Evolutionary conservation across 2,329 filamentous ascomycete genomes (phyloP), one percentile per base, ranked within the genome.

Genomic region (Colletotrichum sp.): DNA sequence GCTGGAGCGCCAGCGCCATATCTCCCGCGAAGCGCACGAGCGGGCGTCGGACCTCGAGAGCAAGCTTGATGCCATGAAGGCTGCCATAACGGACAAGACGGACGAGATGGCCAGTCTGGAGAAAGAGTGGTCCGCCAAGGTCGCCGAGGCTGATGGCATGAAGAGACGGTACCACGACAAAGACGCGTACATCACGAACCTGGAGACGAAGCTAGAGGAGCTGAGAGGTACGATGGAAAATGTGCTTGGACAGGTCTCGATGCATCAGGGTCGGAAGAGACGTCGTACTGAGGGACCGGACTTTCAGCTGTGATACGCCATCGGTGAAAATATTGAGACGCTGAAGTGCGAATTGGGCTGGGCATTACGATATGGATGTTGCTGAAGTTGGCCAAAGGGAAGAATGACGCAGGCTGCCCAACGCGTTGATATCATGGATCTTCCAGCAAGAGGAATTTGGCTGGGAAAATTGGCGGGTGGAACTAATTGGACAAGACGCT

Each of bases 121-220:
- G 26, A 55, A 68, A 6, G 0, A 15, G n/a, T 30, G 21, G 3
- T 21, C 63, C 15, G 67, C 32, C 1, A 70, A 32, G n/a, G 52
- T 49, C 0, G 55, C 52, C 1, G 6, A 10, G 0, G 26, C 28
- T 0, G 32, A 26, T 4, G 16, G 21, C 5, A 5, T 52, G 21
- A 4, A 66, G 24, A 66, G 5, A 10, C 34, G 34, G 1, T 44
- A 3, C 63, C 15, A 28, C 4, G 67, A 70, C 18, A 62, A 62
- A 10, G 67, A 70, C 0, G 26, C 28, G 2, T 73, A 73, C 65
- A 73, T 15, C 1, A 1, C 1, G 3, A 69, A 13, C 8, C 0
- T 69, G 57, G 71, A 73, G 9, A 69, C 63, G 39, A 21, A 73
- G 21, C 13, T 73, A 1, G 71, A 73, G 65, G 71, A 73, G 39